Evolutionary conservation across 164 flowering plant species (phyloP).

Genomic region (Piper betle): DNA sequence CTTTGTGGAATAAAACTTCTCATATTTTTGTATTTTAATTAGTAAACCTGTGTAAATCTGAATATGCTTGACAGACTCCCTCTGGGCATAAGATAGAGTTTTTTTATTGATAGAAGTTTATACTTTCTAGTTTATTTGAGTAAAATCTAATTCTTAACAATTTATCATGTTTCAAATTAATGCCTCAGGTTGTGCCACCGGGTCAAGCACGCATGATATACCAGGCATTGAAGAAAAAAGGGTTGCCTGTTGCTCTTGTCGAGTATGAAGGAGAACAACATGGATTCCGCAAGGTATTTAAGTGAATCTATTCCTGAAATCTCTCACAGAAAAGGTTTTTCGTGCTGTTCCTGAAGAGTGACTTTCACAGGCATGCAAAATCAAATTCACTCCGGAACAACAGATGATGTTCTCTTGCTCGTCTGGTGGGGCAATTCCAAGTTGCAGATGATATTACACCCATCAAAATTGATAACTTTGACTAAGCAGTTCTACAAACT

Average conservation of each 20-base stretch:
- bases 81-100: no score
- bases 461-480: slow-evolving; percentile 67
- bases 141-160: no score
- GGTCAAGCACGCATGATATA: slow-evolving; percentile 78
- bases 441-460: slow-evolving; percentile 82
- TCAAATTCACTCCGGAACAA: slow-evolving; percentile 82
- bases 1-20: background rate
- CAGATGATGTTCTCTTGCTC: slow-evolving; percentile 95
- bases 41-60: no score
- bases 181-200: slow-evolving; percentile 68
- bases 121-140: no score
- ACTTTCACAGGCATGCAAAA: slow-evolving; percentile 72
- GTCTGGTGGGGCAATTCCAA: slow-evolving; percentile 60
- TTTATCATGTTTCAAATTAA: no score
- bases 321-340: background rate
- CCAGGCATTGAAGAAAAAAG: slow-evolving; percentile 71
- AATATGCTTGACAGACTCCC: no score
- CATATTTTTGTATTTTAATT: no score
- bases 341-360: no score
- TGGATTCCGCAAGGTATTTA: slow-evolving; percentile 81
- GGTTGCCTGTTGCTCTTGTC: slow-evolving; percentile 86
- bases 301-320: background rate
- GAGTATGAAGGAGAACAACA: slow-evolving; percentile 96
- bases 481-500: slow-evolving; percentile 24
- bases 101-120: no score